phyloP scores from a whole-genome alignment of 2,329 filamentous ascomycete species.

The Fusarium redolens region DNA sequence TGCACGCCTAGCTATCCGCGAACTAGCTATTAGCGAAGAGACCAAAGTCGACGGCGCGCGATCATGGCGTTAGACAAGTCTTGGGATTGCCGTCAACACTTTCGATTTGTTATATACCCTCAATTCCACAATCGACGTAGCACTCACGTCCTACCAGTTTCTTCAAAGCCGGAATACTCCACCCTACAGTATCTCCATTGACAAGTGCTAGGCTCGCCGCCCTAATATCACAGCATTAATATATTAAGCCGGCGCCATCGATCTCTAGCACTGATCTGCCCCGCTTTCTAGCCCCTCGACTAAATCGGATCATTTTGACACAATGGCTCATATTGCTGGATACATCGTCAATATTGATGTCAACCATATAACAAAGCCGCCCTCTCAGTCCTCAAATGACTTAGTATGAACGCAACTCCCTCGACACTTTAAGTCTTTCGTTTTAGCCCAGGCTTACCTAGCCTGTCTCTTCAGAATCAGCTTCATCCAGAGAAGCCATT shows the following conservation, averaged over 20 bases:
- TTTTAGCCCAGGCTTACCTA: constrained; percentile 25
- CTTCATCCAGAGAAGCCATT: constrained; percentile 60
- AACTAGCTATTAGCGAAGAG: constrained; percentile 25
- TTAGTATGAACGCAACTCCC: constrained; percentile 51
- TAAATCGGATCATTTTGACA: constrained; percentile 38
- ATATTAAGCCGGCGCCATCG: constrained; percentile 33
- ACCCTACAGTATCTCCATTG: constrained; percentile 31
- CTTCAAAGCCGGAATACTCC: constrained; percentile 39
- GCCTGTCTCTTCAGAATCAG: constrained; percentile 35
- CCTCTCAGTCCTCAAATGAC: constrained; percentile 58
- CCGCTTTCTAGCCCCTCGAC: constrained; percentile 31
- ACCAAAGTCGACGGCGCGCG: constrained; percentile 11
- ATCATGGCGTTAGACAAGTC: constrained; percentile 30
- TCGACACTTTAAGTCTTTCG: constrained; percentile 8
- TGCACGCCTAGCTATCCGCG: constrained; percentile 18
- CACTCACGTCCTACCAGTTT: too few relatives aligned
- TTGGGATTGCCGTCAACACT: constrained; percentile 39
- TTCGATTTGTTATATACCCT: constrained; percentile 42
- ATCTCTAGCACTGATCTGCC: constrained; percentile 41
- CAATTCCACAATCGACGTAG: constrained; percentile 21
- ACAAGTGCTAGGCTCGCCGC: constrained; percentile 32
- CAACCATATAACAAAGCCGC: constrained; percentile 63
- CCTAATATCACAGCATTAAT: constrained; percentile 32
- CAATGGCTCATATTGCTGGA: constrained; percentile 72
- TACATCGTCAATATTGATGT: constrained; percentile 64